Base-by-base conservation (phyloP, 2,329 filamentous ascomycete genomes). In the Ilyonectria destructans region DNA sequence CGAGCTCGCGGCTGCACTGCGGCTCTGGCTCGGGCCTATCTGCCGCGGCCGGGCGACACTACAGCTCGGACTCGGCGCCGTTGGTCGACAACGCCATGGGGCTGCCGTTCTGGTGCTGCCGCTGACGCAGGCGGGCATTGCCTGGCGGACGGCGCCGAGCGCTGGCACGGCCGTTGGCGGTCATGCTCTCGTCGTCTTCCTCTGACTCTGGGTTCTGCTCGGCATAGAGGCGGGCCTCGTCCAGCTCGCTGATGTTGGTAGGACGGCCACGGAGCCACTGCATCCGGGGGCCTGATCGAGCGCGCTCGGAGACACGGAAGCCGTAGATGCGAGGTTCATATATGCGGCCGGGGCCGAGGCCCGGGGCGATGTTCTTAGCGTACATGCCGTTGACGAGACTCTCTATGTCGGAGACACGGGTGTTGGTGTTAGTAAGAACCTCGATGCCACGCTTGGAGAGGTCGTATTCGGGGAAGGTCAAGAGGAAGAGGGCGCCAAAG, bases 291-390 rank as follows among this genome's bases (percentile, higher is more conserved):
- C 96, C 96, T 26, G 93, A 95, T 73, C 93, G 90, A 48, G 96
- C 94, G 65, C 95, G 88, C 82, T 98, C 96, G 19, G 93, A 96
- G 23, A 99, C 96, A 69, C 93, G 90, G 85, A 99, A 99, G 31
- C 96, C 96, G 82, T 98, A 99, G 80, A 99, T 98, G 74, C 92
- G 93, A 67, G 96, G 95, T 79, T 98, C 94, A 82, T 98, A 98
- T 76, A 98, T 94, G 80, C 91, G 94, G 67, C 90, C 90, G 56
- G 85, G 85, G 12, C 96, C 96, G 3, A 99, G 87, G 1, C 95
- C 94, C 0, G 96, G 95, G 1, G 93, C 95, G 72, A 98, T 92
- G 80, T 98, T 99, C 75, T 91, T 88, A 5, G 93, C 89, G 71
- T 93, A 91, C 77, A 98, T 91, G 77, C 96, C 96, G 80, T 99